These are phyloP conservation scores for Bonia amplexicaulis DNA, from an alignment of 176 grass and related monocot genomes.

Conservation along the genomic window DNA sequence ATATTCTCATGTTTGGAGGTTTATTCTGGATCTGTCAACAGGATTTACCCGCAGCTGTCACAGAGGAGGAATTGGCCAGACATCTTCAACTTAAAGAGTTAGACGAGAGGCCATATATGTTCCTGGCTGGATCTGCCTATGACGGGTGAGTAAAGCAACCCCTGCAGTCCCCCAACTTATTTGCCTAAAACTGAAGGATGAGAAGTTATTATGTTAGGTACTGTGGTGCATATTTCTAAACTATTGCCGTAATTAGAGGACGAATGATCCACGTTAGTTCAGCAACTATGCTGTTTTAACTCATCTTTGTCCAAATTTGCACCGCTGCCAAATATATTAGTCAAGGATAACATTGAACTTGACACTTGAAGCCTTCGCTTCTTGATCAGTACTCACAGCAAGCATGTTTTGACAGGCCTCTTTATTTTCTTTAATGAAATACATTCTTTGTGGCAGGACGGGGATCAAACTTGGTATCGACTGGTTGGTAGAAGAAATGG, in stretches of 20 bases:
- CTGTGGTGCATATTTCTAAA: neutral
- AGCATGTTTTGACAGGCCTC: neutral
- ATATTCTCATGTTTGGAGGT: conserved; percentile 10
- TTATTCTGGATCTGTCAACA: conserved; percentile 32
- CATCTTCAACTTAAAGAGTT: conserved; percentile 89
- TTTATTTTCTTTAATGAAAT: neutral
- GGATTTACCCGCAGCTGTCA: conserved; percentile 78
- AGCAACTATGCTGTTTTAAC: too few relatives aligned
- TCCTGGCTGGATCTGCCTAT: conserved; percentile 75
- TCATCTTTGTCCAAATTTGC: neutral
- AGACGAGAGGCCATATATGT: conserved; percentile 72
- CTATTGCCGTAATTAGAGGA: neutral
- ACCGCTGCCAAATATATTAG: neutral
- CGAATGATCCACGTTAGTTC: neutral
- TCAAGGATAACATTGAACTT: neutral
- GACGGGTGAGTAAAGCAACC: conserved; percentile 68
- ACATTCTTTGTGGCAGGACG: conserved; percentile 41
- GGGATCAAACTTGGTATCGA: conserved; percentile 84
- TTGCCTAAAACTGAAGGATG: conserved; percentile 6
- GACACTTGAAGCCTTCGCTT: neutral
- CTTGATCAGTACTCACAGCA: neutral
- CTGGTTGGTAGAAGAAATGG: conserved; percentile 85
- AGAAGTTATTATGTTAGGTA: neutral
- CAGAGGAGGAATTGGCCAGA: conserved; percentile 70
- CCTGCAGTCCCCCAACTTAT: neutral